Evolutionary conservation across 2,329 filamentous ascomycete species (phyloP), one percentile per base, ranked within the genome.

Genomic region (Huntiella decipiens): DNA sequence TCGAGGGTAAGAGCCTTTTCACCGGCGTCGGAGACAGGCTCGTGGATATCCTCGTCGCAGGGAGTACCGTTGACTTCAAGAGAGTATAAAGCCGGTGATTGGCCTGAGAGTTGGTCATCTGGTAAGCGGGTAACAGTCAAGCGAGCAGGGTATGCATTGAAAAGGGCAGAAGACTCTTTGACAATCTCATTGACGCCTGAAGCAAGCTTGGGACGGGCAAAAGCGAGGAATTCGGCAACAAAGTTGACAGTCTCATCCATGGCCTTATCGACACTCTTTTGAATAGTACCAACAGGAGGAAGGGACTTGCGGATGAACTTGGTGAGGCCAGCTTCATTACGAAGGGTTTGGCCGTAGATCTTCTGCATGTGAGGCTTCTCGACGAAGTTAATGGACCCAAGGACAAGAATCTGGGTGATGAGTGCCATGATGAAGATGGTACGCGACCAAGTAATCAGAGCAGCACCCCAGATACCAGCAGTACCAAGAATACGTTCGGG

Each of bases 331-430:
- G 91, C 91, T 59, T 94, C 85, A 52, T 80, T 68, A 49, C 91
- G 79, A 39, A 98, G 67, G 54, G 77, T 79, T 54, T 78, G 71
- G 37, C 91, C 88, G 56, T 98, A 98, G 13, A 96, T 73, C 68
- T 94, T 96, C 60, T 94, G 83, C 87, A 98, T 96, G 60, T 98
- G 91, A 11, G 88, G 91, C 50, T 87, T 79, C 63, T 98, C 91
- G 7, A 98, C 82, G 53, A 88, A 82, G 49, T 93, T 83, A 46
- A 98, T 83, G 64, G 95, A 95, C 28, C 70, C 77, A 31, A 96
- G 67, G 1, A 82, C 91, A 43, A 95, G 67, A 31, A 88, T 73
- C 57, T 98, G 91, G 52, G 84, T 86, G 33, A 87, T 61, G 16
- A 95, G 66, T 2, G 91, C 88, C 53, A 96, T 71, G 57, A 86